phyloP scores from a whole-genome alignment of 345 rosid genomes.

The Salix arbutifolia region DNA sequence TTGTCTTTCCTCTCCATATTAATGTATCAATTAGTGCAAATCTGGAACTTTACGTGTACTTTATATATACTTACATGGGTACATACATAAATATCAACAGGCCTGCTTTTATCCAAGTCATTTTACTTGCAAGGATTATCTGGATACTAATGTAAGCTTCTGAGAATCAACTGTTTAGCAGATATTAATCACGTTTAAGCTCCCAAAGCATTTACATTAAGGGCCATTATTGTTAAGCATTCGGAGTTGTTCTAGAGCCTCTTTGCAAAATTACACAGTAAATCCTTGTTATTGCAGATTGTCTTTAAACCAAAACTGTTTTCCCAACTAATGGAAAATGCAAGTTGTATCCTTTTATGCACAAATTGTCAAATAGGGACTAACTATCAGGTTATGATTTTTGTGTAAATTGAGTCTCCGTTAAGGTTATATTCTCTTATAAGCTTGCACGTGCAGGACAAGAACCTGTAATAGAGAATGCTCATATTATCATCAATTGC shows the following conservation, averaged over 20 bases:
- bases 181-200: no score
- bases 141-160: background rate
- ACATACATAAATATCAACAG: background rate
- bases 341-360: background rate
- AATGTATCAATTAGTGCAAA: background rate
- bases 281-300: background rate
- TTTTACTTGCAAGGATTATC: background rate
- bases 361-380: background rate
- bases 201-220: background rate
- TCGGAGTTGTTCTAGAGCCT: background rate
- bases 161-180: background rate
- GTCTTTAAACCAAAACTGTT: background rate
- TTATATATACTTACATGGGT: no score
- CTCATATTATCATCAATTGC: conserved; percentile 51
- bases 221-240: background rate
- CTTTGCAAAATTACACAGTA: background rate
- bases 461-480: conserved; percentile 56
- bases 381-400: background rate
- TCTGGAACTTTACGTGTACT: background rate
- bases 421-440: background rate
- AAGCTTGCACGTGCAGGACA: conserved; percentile 45
- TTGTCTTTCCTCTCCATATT: background rate
- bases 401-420: background rate
- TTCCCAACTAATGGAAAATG: background rate
- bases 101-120: background rate